Percentiles rank a stretch among this genome's conserved stretches.
Conservation (phyloP, 495 filamentous ascomycete species). For the Neurospora intermedia region DNA sequence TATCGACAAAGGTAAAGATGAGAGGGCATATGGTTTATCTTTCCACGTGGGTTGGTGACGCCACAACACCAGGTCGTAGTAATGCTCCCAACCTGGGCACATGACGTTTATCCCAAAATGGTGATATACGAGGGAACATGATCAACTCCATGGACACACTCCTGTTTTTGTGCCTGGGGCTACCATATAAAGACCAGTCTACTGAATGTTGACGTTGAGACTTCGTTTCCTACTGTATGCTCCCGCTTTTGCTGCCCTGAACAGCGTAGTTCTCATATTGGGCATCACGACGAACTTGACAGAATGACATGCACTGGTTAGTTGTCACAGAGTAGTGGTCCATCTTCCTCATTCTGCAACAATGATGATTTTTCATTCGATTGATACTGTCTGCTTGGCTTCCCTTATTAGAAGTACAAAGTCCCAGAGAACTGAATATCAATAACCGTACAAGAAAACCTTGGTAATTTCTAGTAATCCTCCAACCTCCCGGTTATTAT, state of each 20-base stretch:
- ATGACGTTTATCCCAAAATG: not conserved
- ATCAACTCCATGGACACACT: not conserved
- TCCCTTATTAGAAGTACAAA: constrained; percentile 12
- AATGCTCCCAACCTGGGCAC: not conserved
- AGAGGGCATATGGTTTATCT: not conserved
- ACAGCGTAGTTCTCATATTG: not conserved
- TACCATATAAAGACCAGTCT: not conserved
- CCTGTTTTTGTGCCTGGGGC: not conserved
- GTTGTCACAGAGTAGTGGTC: not conserved
- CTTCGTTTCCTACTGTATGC: not conserved
- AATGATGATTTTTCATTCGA: constrained; percentile 11
- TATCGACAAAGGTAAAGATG: not conserved
- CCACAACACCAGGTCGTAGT: not conserved
- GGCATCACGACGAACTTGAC: not conserved
- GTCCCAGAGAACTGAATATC: constrained; percentile 11
- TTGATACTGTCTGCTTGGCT: constrained; percentile 15
- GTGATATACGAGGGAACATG: not conserved
- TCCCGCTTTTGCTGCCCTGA: not conserved
- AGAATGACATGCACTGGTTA: not conserved
- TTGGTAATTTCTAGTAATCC: constrained; percentile 10
- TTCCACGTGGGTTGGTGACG: not conserved
- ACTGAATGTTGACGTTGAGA: not conserved
- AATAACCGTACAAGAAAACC: constrained; percentile 18
- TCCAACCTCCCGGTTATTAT: constrained; percentile 12
- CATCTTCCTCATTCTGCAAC: not conserved